Evolutionary conservation across 2,329 filamentous ascomycete genomes (phyloP), one percentile per base, ranked within the genome.

Genomic region (Monilinia fructigena): DNA sequence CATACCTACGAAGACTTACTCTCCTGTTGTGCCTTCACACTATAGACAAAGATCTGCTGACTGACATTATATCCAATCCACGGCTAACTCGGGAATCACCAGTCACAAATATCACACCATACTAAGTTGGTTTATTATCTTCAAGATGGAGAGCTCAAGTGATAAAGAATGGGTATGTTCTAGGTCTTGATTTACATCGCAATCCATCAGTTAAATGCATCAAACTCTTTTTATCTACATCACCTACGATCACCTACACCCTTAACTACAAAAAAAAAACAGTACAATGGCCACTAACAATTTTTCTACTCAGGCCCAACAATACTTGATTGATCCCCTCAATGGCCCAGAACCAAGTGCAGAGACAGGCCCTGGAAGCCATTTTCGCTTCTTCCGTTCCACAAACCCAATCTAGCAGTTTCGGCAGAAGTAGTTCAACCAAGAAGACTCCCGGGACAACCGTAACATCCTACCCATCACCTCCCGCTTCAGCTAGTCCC

Each of bases 311-410:
- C 74, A 91, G 89, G 87, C 88, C 54, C 80, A 82, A 63, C 83
- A 85, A 73, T 87, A 89, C 74, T 8, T 6, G 6, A 35, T 35
- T 35, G 31, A 35, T 8, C 31, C 31, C 6, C 80, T 92, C 69
- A 86, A 82, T 72, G 88, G 83, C 28, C 87, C 87, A 12, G 86
- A 90, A 69, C 89, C 89, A 18, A 85, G 82, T 68, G 84, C 89
- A 69, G 86, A 90, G 74, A 89, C 86, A 58, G 87, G 89, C 10
- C 84, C 84, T n/a, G 85, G 85, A 67, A 80, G 81, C 4, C 85
- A 85, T 69, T 75, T 74, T n/a, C 59, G 68, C 23, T 14, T 68
- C 68, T 52, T 63, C 52, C 14, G 38, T 67, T 28, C 54, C 67
- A 45, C 68, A 50, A 58, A n/a, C 71, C 20, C 47, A 63, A 42